Conservation (phyloP, 2,329 filamentous ascomycete species). For the Trichoderma simmonsii region DNA sequence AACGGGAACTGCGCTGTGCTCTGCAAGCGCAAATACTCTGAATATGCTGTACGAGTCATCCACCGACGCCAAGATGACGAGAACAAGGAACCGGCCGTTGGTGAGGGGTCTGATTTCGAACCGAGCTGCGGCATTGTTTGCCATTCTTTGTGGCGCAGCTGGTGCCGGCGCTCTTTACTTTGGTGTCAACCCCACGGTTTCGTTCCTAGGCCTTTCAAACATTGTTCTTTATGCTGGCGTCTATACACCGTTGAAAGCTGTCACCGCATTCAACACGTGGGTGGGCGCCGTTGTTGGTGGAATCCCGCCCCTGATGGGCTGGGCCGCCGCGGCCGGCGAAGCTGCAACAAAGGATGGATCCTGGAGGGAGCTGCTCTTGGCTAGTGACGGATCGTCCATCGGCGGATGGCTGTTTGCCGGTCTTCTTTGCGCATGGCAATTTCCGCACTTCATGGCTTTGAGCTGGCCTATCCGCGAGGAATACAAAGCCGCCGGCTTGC, state of each 20-base stretch:
- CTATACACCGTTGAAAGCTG: constrained; percentile 88
- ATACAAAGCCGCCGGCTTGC: constrained; percentile 68
- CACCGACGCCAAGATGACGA: constrained; percentile 87
- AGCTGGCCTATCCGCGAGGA: constrained; percentile 87
- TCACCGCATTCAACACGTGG: constrained; percentile 90
- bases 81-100: constrained; percentile 87
- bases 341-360: constrained; percentile 71
- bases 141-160: constrained; percentile 63
- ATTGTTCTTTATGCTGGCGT: constrained; percentile 86
- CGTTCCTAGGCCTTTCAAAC: constrained; percentile 78
- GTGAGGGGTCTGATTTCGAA: constrained; percentile 75
- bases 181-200: constrained; percentile 91
- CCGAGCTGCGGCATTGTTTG: constrained; percentile 73
- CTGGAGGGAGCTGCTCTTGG: constrained; percentile 75
- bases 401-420: constrained; percentile 88
- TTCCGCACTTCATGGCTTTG: constrained; percentile 95
- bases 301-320: constrained; percentile 96
- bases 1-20: constrained; percentile 80
- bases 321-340: constrained; percentile 91
- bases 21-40: constrained; percentile 86
- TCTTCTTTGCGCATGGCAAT: constrained; percentile 92
- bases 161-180: constrained; percentile 76
- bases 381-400: constrained; percentile 54
- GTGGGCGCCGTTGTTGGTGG: constrained; percentile 87
- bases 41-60: constrained; percentile 96